These are phyloP conservation scores for Diaporthe destruens DNA, from an alignment of 2,329 filamentous ascomycete species.

Conservation along the genomic window DNA sequence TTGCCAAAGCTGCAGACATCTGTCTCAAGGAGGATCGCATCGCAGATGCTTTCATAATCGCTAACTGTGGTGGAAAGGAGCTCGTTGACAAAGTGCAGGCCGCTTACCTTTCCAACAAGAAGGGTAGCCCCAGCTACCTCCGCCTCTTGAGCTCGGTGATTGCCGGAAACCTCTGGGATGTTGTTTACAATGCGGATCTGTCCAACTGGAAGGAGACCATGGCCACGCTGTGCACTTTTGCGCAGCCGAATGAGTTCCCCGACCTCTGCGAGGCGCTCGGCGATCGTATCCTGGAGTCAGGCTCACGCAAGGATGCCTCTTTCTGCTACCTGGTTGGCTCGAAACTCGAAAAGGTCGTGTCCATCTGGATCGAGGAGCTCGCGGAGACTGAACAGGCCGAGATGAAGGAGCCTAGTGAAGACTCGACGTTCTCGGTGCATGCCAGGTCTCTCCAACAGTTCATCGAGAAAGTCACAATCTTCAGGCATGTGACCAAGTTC, in stretches of 20 bases:
- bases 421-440: constrained; percentile 92
- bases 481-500: constrained; percentile 94
- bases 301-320: constrained; percentile 86
- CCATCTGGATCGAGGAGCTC: constrained; percentile 92
- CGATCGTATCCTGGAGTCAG: constrained; percentile 86
- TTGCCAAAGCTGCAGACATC: constrained; percentile 88
- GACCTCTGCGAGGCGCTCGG: constrained; percentile 96
- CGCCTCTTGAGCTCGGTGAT: constrained; percentile 92
- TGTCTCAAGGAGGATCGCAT: constrained; percentile 90
- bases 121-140: constrained; percentile 88
- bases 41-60: constrained; percentile 97
- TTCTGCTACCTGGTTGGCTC: constrained; percentile 97
- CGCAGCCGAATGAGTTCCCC: constrained; percentile 89
- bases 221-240: constrained; percentile 95
- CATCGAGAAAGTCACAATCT: constrained; percentile 98
- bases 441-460: constrained; percentile 90
- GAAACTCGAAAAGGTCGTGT: constrained; percentile 96
- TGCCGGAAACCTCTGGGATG: constrained; percentile 96
- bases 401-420: constrained; percentile 75
- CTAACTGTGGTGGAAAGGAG: constrained; percentile 93
- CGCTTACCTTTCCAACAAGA: constrained; percentile 87
- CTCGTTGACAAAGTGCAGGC: constrained; percentile 94
- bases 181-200: constrained; percentile 95
- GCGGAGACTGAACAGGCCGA: constrained; percentile 84
- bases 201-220: constrained; percentile 97